These are phyloP conservation scores for Flaveria trinervia DNA, from an alignment of 129 eudicot species.

Conservation along the genomic window DNA sequence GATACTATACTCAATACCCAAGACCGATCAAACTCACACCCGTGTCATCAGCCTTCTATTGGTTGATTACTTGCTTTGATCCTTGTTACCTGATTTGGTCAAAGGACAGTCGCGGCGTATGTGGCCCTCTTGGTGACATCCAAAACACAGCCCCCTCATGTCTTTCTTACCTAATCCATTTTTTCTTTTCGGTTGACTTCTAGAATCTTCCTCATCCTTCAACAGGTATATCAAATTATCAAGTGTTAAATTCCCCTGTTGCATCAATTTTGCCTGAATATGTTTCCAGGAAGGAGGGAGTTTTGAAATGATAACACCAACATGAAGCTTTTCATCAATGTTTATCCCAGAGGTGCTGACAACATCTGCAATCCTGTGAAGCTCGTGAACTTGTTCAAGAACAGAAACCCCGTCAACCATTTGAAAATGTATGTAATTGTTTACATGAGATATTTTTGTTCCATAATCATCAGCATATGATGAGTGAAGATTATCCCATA, in stretches of 20 bases:
- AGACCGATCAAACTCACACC: background rate
- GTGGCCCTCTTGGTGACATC: constrained; percentile 62
- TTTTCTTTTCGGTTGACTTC: constrained; percentile 32
- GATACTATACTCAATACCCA: background rate
- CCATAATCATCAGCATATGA: constrained; percentile 61
- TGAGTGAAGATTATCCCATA: constrained; percentile 67
- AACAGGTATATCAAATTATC: constrained; percentile 59
- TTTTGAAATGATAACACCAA: constrained; percentile 64
- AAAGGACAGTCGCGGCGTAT: constrained; percentile 47
- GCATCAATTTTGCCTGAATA: constrained; percentile 53
- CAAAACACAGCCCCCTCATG: constrained; percentile 50
- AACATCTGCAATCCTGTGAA: constrained; percentile 60
- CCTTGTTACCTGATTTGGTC: constrained; percentile 18
- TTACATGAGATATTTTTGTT: constrained; percentile 55
- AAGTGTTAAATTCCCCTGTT: constrained; percentile 49
- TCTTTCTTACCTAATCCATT: constrained; percentile 30
- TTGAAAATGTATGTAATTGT: constrained; percentile 70
- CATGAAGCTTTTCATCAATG: constrained; percentile 76
- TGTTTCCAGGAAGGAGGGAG: constrained; percentile 96
- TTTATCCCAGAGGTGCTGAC: constrained; percentile 52
- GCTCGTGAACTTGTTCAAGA: constrained; percentile 67
- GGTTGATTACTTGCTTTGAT: constrained; percentile 8
- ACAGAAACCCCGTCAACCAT: constrained; percentile 82
- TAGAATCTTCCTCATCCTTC: constrained; percentile 61
- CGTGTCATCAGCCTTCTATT: constrained; percentile 19